Evolutionary conservation across 345 rosid species (phyloP).

Genomic region (Durio zibethinus): DNA sequence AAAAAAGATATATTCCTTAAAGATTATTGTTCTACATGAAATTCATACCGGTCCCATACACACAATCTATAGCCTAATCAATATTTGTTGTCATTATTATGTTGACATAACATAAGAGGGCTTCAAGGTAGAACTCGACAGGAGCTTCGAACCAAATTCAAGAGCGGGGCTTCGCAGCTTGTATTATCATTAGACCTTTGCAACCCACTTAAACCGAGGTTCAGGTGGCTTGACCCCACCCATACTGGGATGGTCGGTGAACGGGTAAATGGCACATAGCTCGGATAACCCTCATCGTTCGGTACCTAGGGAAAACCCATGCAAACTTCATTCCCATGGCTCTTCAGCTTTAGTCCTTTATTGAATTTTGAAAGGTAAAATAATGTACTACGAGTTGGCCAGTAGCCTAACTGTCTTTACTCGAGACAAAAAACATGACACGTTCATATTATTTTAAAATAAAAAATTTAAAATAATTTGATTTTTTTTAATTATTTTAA

Average conservation of each 20-base stretch:
- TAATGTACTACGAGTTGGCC: no score
- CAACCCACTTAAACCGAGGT: background rate
- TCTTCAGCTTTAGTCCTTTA: background rate
- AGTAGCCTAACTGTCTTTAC: no score
- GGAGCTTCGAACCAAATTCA: background rate
- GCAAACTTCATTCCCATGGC: background rate
- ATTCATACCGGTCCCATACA: background rate
- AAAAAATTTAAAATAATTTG: no score
- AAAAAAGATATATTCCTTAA: no score
- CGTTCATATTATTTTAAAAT: no score
- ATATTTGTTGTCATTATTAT: background rate
- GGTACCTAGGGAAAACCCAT: background rate
- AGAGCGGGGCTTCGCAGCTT: background rate
- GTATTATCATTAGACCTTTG: background rate
- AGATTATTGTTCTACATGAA: background rate
- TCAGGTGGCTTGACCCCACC: background rate
- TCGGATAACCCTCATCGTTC: background rate
- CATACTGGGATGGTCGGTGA: background rate
- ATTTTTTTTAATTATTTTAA: no score
- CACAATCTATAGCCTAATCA: background rate
- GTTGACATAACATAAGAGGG: background rate
- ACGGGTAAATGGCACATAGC: background rate
- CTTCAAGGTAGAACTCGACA: background rate
- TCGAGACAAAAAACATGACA: no score
- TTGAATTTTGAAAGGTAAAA: background rate